Conservation (phyloP, 2,329 filamentous ascomycete species). For the Cercospora zeina region DNA sequence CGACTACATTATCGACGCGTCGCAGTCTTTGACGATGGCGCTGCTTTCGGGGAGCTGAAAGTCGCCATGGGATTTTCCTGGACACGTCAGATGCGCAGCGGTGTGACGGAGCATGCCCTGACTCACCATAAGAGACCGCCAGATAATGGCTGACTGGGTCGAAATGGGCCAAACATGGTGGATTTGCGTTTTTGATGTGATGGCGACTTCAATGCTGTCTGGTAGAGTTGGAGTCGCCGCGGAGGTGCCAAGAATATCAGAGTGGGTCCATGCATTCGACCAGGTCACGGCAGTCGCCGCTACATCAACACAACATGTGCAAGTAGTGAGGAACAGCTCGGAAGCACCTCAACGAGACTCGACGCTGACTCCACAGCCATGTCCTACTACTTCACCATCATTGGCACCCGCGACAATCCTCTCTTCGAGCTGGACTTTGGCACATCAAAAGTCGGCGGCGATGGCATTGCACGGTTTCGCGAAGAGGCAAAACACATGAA, state of each 20-base stretch:
- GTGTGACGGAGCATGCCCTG: background rate
- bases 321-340: background rate
- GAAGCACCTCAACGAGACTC: background rate
- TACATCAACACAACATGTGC: background rate
- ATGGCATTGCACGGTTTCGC: slow-evolving; percentile 84
- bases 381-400: slow-evolving; percentile 98
- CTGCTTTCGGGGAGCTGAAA: slow-evolving; percentile 87
- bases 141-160: slow-evolving; percentile 71
- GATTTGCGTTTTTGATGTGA: background rate
- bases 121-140: slow-evolving; percentile 79
- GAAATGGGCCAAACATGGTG: slow-evolving; percentile 81
- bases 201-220: background rate
- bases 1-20: slow-evolving; percentile 83
- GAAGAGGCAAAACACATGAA: slow-evolving; percentile 91
- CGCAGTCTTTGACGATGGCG: slow-evolving; percentile 81
- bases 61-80: slow-evolving; percentile 95
- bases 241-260: slow-evolving; percentile 15
- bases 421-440: slow-evolving; percentile 97
- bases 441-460: slow-evolving; percentile 91
- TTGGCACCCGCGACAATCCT: slow-evolving; percentile 92
- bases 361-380: slow-evolving; percentile 52
- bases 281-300: background rate
- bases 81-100: slow-evolving; percentile 5
- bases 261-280: background rate
- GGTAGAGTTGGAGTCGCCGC: slow-evolving; percentile 1